Conservation (phyloP, 768 basidiomycete species). For the Nidularia pulvinata region DNA sequence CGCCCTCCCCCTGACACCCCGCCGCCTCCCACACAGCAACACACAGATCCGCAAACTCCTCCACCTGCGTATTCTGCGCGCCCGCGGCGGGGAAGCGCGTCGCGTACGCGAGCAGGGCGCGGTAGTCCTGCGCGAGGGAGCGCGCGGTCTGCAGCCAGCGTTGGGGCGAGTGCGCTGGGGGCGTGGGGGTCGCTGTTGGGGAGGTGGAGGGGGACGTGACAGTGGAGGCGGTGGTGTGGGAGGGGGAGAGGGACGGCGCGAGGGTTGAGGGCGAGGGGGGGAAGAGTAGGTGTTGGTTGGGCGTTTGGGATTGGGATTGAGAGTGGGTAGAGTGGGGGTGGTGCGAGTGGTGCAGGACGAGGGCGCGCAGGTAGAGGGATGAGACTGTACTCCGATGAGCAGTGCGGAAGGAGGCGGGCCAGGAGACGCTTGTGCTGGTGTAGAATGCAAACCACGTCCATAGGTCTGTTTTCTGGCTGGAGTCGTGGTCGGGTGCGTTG, state of each 20-base stretch:
- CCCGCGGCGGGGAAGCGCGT: conserved; percentile 85
- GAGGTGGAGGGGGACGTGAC: conserved; percentile 9
- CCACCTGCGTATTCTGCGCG: conserved; percentile 74
- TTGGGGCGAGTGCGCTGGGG: too few species aligned
- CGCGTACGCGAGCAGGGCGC: conserved; percentile 61
- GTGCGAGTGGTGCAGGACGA: conserved; percentile 43
- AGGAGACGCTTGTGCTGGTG: conserved; percentile 57
- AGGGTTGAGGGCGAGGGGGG: conserved; percentile 9
- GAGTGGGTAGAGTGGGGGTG: conserved; percentile 8
- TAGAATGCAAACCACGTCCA: conserved; percentile 70
- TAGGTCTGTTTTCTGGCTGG: conserved; percentile 17
- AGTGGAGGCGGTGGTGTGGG: conserved; percentile 9
- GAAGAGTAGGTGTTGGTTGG: conserved; percentile 18
- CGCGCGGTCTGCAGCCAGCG: conserved; percentile 66
- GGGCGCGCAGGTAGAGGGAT: conserved; percentile 72
- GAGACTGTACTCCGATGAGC: conserved; percentile 71
- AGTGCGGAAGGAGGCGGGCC: conserved; percentile 82
- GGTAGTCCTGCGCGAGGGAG: conserved; percentile 71
- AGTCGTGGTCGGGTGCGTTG: conserved; percentile 1
- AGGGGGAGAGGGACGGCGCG: conserved; percentile 6
- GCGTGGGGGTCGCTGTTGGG: conserved; percentile 27
- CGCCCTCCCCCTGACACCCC: conserved; percentile 59
- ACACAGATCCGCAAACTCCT: conserved; percentile 81
- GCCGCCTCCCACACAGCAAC: conserved; percentile 82
- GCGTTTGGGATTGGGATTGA: conserved; percentile 6